Conservation (phyloP, 2,329 filamentous ascomycete genomes). For the Colletotrichum tamarilloi region DNA sequence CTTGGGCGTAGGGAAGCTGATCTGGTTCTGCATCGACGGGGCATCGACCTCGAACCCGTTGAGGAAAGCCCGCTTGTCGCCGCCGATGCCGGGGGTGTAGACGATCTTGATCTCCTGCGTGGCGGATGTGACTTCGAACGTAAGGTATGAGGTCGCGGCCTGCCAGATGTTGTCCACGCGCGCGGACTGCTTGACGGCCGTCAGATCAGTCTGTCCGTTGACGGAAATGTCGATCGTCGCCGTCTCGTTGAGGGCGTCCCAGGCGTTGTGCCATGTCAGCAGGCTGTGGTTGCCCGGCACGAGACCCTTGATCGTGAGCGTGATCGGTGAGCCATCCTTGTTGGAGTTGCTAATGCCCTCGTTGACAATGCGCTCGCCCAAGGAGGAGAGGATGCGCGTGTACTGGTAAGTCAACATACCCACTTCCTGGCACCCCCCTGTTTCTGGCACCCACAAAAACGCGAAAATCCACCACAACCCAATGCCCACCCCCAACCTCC, state of each 20-base stretch:
- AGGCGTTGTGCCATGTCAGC: conserved; percentile 45
- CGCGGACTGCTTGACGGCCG: conserved; percentile 37
- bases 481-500: too few relatives aligned
- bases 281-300: conserved; percentile 42
- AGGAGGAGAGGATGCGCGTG: conserved; percentile 40
- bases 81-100: conserved; percentile 37
- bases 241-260: conserved; percentile 40
- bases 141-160: conserved; percentile 42
- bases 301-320: conserved; percentile 42
- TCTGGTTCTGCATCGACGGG: conserved; percentile 38
- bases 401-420: too few relatives aligned
- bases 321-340: conserved; percentile 39
- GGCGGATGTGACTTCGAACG: conserved; percentile 38
- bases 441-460: too few relatives aligned
- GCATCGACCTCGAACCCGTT: conserved; percentile 47
- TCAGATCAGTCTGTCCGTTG: conserved; percentile 37
- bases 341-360: conserved; percentile 42
- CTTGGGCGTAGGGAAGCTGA: conserved; percentile 42
- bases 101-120: conserved; percentile 40
- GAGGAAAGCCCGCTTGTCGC: conserved; percentile 40
- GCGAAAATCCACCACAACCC: too few relatives aligned
- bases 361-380: conserved; percentile 44
- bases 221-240: conserved; percentile 41
- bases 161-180: conserved; percentile 47
- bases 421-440: too few relatives aligned